Conservation (phyloP, 2,329 filamentous ascomycete species). For the Rhynchosporium graminicola region DNA sequence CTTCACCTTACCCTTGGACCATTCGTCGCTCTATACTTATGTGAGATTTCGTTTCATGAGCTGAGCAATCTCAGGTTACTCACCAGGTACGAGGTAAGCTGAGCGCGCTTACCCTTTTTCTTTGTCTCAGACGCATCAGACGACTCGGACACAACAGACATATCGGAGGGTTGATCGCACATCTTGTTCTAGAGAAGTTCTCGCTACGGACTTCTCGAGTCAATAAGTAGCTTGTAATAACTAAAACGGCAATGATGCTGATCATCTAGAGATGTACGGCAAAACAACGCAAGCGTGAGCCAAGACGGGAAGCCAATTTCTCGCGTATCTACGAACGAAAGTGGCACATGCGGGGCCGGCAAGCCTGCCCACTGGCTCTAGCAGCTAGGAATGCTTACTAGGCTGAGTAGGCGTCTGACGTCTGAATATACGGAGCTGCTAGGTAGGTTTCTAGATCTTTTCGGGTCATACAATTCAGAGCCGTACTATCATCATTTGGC, state of each 20-base stretch:
- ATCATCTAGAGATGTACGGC: slow-evolving; percentile 5
- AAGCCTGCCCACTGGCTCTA: too few species aligned
- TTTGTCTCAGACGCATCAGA: slow-evolving; percentile 12
- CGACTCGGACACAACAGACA: slow-evolving; percentile 3
- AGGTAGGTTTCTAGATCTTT: too few species aligned
- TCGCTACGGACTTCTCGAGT: background rate
- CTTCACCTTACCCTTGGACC: slow-evolving; percentile 15
- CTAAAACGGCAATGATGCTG: background rate
- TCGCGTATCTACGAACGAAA: background rate
- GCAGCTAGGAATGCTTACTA: too few species aligned
- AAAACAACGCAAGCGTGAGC: background rate
- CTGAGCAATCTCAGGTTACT: background rate
- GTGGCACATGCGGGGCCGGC: background rate
- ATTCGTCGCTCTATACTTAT: background rate
- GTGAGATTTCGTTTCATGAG: background rate
- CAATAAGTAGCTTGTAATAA: background rate
- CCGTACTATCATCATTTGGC: too few species aligned
- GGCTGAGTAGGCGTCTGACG: too few species aligned
- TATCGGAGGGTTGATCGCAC: background rate
- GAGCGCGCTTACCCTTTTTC: slow-evolving; percentile 7
- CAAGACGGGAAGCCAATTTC: slow-evolving; percentile 4
- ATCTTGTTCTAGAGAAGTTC: background rate
- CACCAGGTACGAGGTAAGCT: slow-evolving; percentile 9
- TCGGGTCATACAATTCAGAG: too few species aligned
- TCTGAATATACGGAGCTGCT: too few species aligned